phyloP scores from a whole-genome alignment of 495 filamentous ascomycete genomes.

The Annulohypoxylon bovei region DNA sequence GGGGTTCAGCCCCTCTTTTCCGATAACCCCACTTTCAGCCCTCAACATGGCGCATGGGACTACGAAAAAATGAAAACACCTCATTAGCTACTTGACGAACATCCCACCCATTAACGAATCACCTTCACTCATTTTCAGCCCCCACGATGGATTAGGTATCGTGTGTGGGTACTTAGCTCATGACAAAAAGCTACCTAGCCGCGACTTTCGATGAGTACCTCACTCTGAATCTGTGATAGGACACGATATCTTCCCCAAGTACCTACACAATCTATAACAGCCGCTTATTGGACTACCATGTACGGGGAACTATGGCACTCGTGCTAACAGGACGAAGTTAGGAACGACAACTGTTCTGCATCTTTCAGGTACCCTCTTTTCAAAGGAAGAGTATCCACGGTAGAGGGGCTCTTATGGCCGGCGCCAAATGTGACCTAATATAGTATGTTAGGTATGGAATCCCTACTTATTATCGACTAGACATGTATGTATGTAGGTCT shows the following conservation, averaged over 20 bases:
- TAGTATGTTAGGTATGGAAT: conserved; percentile 15
- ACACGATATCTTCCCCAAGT: neutral
- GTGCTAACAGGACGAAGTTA: neutral
- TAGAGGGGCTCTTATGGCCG: neutral
- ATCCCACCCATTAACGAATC: conserved; percentile 7
- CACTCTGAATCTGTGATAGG: neutral
- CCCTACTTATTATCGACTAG: conserved; percentile 17
- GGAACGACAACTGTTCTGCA: neutral
- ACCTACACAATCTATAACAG: neutral
- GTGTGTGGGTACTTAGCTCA: conserved; percentile 12
- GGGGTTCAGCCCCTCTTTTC: conserved; percentile 1
- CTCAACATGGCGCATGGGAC: conserved; percentile 1
- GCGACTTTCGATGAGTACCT: neutral
- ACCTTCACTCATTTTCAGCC: conserved; percentile 11
- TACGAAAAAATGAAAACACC: conserved; percentile 2
- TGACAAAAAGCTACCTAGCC: neutral
- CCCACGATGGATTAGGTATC: conserved; percentile 9
- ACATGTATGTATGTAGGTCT: neutral
- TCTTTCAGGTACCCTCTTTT: conserved; percentile 2
- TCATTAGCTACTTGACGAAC: conserved; percentile 12
- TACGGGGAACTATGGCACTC: neutral
- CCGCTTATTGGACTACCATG: too few relatives aligned
- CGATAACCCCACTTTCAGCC: conserved; percentile 21
- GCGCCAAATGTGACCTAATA: conserved; percentile 26
- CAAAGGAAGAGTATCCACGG: neutral